phyloP scores from a whole-genome alignment of 257 asterid species.

The Solanum lignicaule region DNA sequence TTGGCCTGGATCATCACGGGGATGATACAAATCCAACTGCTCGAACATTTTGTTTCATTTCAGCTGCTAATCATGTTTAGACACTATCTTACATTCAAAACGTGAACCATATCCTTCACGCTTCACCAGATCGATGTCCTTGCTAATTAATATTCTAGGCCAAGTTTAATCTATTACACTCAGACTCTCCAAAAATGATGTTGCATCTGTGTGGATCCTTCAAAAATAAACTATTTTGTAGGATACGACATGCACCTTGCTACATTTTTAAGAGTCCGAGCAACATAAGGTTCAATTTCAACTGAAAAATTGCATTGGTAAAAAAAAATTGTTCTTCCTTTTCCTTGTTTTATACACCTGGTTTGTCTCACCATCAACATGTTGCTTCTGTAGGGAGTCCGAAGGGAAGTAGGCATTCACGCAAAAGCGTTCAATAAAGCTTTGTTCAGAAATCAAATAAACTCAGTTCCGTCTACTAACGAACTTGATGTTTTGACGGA shows the following conservation, averaged over 20 bases:
- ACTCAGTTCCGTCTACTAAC: slow-evolving; percentile 17
- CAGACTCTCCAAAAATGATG: neutral
- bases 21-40: neutral
- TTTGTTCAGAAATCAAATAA: slow-evolving; percentile 17
- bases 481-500: slow-evolving; percentile 19
- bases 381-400: slow-evolving; percentile 58
- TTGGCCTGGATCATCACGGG: neutral
- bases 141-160: neutral
- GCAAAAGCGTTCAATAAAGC: slow-evolving; percentile 61
- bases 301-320: neutral
- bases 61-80: neutral
- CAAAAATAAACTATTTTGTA: neutral
- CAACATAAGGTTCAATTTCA: neutral
- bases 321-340: neutral
- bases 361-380: neutral
- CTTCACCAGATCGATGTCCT: neutral
- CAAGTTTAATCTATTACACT: neutral
- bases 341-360: neutral
- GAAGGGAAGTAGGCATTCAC: slow-evolving; percentile 90
- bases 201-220: neutral
- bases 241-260: neutral
- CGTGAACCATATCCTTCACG: neutral
- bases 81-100: neutral
- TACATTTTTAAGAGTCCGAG: neutral
- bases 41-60: neutral